Base-by-base conservation (phyloP, 1,284 basidiomycete species). In the Sporisorium graminicola region DNA sequence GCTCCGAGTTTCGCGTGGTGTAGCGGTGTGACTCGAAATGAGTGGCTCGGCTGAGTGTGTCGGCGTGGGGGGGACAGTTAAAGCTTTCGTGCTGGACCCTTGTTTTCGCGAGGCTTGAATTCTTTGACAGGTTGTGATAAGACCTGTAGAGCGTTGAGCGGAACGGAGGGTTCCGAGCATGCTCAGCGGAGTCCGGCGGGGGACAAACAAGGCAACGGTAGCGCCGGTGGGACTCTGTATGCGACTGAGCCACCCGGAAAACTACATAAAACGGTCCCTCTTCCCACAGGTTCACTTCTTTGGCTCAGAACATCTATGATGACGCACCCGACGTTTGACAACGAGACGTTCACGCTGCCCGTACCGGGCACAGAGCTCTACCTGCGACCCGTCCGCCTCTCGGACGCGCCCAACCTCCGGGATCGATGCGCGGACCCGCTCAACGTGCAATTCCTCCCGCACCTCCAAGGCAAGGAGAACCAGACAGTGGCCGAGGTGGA, bases 401-500 rank as follows among this genome's bases (percentile, higher is more conserved):
- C 58, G 8, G 71, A 74, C 37, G 71, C 71, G 2, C 27, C 42
- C 29, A 74, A 74, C 37, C 46, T 74, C 20, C 65, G 71, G 18
- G 58, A 69, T 29, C 65, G 71, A 3, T 65, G 65, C 27, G 71
- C 71, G 0, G 65, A 65, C 26, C 65, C 58, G 0, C 37, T 31
- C 18, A 74, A 64, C 62, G 65, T 68, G 1, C 13, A n/a, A 2
- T 74, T 29, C 37, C 65, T 74, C 35, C 71, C 65, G 1, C 65
- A 74, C 31, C 37, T 74, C 0, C 71, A 74, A 14, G 65, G 65
- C 6, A 65, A 74, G 24, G 61, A 74, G 18, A 44, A 53, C n/a
- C 65, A 74, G 43, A 65, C 59, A 1, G 63, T 59, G 3, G 18
- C 24, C 18, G 55, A 72, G 8, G 69, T 72, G 40, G 52, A 66